Evolutionary conservation across 2,329 filamentous ascomycete species (phyloP).

Genomic region (Knoxdaviesia capensis): DNA sequence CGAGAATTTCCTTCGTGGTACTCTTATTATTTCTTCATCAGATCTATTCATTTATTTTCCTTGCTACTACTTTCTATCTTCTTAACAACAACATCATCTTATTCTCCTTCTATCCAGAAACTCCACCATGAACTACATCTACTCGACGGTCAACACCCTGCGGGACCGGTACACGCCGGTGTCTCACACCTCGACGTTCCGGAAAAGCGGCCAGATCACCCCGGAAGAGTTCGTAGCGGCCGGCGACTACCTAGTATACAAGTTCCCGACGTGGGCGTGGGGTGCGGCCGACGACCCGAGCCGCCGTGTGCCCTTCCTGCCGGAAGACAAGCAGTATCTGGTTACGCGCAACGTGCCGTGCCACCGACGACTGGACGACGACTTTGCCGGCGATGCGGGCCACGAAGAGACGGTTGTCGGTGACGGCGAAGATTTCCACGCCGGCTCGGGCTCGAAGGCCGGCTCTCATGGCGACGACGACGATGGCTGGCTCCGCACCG

Average conservation of each 20-base stretch:
- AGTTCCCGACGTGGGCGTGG: constrained; percentile 98
- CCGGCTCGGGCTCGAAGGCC: constrained; percentile 15
- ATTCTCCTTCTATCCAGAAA: background rate
- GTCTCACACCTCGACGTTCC: constrained; percentile 80
- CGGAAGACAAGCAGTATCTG: constrained; percentile 81
- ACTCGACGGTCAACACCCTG: constrained; percentile 80
- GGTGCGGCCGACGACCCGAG: constrained; percentile 65
- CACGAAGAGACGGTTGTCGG: constrained; percentile 72
- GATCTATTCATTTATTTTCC: too few species aligned
- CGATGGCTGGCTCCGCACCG: constrained; percentile 83
- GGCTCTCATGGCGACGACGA: constrained; percentile 39
- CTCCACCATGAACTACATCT: constrained; percentile 63
- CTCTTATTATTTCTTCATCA: too few species aligned
- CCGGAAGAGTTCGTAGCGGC: constrained; percentile 92
- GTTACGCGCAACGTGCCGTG: constrained; percentile 91
- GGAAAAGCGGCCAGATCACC: constrained; percentile 83
- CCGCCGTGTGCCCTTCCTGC: constrained; percentile 64
- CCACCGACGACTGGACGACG: constrained; percentile 73
- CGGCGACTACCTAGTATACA: constrained; percentile 95
- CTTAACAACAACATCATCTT: too few species aligned
- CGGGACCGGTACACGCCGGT: constrained; percentile 84
- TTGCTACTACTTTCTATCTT: too few species aligned
- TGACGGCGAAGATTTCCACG: constrained; percentile 47
- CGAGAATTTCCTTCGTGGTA: too few species aligned
- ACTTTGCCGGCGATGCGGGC: constrained; percentile 76